Evolutionary conservation across 202 grass and related monocot genomes (phyloP).

Genomic region (Zoysia matrella): DNA sequence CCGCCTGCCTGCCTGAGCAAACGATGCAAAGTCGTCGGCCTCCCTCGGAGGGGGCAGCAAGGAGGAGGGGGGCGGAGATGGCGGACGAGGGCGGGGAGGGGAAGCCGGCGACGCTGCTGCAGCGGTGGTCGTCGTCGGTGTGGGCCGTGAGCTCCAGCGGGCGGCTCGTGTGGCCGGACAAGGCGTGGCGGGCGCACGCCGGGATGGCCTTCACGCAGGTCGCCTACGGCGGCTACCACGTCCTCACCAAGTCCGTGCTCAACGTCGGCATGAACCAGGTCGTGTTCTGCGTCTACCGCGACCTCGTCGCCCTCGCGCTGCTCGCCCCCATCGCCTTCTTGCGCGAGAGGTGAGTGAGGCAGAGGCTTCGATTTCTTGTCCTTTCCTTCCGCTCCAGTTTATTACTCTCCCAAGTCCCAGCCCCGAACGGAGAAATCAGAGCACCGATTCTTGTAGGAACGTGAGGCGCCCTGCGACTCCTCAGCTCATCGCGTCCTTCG

Average conservation of each 20-base stretch:
- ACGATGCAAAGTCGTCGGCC: too few species aligned
- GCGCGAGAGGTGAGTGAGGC: constrained; percentile 50
- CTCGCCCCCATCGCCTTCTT: constrained; percentile 76
- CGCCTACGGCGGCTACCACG: constrained; percentile 88
- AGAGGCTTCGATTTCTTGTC: too few species aligned
- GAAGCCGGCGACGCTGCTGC: constrained; percentile 52
- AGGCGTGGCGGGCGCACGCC: too few species aligned
- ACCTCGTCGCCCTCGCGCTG: constrained; percentile 76
- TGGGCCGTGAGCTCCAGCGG: constrained; percentile 41
- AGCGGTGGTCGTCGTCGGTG: constrained; percentile 68
- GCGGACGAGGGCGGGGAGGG: neutral
- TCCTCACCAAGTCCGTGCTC: constrained; percentile 98
- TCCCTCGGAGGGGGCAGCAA: too few species aligned
- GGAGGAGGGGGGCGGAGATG: neutral
- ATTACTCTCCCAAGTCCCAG: neutral
- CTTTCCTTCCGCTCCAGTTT: neutral
- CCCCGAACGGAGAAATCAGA: too few species aligned
- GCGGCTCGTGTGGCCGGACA: constrained; percentile 35
- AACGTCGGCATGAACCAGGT: constrained; percentile 98
- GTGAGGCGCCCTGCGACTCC: too few species aligned
- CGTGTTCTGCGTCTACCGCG: constrained; percentile 97
- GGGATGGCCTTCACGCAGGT: constrained; percentile 65
- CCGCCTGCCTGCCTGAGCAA: too few species aligned
- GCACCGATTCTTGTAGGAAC: neutral
- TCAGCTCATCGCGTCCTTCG: too few species aligned